Evolutionary conservation across 2,329 filamentous ascomycete genomes (phyloP).

Genomic region (Monosporascus sp.): DNA sequence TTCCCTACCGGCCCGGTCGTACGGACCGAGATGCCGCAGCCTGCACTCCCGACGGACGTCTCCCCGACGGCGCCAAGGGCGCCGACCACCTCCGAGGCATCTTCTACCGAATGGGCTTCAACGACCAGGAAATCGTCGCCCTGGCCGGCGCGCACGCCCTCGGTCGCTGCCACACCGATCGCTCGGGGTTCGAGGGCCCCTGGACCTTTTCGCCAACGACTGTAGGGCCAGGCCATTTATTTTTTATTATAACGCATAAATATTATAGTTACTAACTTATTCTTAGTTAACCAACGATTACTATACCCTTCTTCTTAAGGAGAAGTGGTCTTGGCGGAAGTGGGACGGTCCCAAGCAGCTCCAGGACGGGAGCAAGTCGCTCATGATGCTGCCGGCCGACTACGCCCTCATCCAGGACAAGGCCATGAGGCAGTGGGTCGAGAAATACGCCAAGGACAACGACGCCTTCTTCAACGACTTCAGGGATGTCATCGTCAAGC

Average conservation of each 20-base stretch:
- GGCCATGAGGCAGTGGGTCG: conserved; percentile 71
- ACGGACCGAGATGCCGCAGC: conserved; percentile 70
- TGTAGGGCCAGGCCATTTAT: no score
- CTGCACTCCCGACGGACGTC: conserved; percentile 91
- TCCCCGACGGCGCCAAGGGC: conserved; percentile 72
- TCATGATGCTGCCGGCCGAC: conserved; percentile 98
- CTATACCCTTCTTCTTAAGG: conserved; percentile 78
- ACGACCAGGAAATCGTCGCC: conserved; percentile 94
- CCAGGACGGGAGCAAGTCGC: conserved; percentile 77
- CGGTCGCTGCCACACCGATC: conserved; percentile 84
- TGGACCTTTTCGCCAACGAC: conserved; percentile 88
- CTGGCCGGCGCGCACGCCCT: conserved; percentile 81
- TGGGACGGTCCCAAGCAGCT: conserved; percentile 82
- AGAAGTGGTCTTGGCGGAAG: conserved; percentile 91
- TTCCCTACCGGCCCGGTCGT: conserved; percentile 87
- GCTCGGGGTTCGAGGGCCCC: conserved; percentile 81
- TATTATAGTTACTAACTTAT: no score
- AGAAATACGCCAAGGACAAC: conserved; percentile 88
- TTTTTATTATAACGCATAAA: no score
- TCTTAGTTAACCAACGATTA: conserved; percentile 76
- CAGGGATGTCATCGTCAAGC: conserved; percentile 66
- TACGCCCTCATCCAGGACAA: conserved; percentile 85
- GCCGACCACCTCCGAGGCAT: conserved; percentile 81
- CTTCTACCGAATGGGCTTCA: conserved; percentile 96
- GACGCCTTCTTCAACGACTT: conserved; percentile 94